phyloP scores from a whole-genome alignment of 139 green algal species.

The Chlorella sp. region DNA sequence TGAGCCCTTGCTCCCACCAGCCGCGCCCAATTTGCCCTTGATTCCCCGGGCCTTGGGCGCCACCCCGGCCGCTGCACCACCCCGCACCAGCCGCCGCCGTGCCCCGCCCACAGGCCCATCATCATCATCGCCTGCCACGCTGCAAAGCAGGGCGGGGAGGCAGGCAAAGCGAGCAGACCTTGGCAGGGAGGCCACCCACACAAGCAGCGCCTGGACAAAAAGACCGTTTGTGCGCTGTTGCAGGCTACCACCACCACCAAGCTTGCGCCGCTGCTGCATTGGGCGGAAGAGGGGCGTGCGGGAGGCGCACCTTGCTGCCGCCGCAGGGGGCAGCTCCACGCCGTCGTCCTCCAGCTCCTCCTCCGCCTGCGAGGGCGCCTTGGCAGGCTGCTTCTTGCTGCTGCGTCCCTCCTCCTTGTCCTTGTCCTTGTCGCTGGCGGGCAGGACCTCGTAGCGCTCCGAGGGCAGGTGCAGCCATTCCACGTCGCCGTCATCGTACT shows the following conservation, averaged over 20 bases:
- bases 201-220: background rate
- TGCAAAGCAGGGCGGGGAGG: background rate
- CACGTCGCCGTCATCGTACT: background rate
- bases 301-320: no score
- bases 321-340: background rate
- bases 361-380: background rate
- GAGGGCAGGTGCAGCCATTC: background rate
- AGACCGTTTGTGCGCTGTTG: background rate
- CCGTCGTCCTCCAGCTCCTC: background rate
- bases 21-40: no score
- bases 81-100: no score
- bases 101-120: no score
- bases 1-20: no score
- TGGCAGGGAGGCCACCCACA: background rate
- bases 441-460: background rate
- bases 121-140: background rate
- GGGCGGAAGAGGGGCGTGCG: no score
- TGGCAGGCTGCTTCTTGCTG: no score
- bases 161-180: background rate
- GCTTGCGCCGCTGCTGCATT: background rate
- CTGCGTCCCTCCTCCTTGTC: background rate
- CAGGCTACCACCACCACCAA: background rate
- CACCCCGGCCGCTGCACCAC: no score
- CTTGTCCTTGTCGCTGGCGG: background rate
- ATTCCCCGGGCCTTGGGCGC: no score